Evolutionary conservation across 768 basidiomycete genomes (phyloP), one percentile per base, ranked within the genome.

Genomic region (Leccinum pellstonianum): DNA sequence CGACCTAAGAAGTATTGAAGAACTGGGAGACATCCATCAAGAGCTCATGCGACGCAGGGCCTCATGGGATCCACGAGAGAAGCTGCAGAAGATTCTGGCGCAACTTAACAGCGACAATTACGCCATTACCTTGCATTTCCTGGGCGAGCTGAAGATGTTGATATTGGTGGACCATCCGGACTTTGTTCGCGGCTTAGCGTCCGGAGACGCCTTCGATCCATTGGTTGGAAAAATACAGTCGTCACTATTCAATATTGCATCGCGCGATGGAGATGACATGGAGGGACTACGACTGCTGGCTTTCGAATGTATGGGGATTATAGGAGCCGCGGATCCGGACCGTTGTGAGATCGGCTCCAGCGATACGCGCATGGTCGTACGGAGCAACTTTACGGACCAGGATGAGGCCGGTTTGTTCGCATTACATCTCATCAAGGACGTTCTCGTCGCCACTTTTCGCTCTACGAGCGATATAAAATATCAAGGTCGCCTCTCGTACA

Each of bases 241-340:
- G 2, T 79, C 82, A 3, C 75, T 98, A 3, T 81, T 95, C 55
- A 71, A 79, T 15, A 85, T 87, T 0, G 88, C 90, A 0, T 85
- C 85, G 55, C 83, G 92, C 9, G 94, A 96, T 62, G 87, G 86
- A 1, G 92, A 95, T 52, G 85, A 82, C 6, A 80, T 81, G 5
- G 89, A 95, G 49, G 68, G 79, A 1, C 68, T 94, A 9, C 86
- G 86, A 17, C 76, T 84, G 47, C 73, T 91, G 19, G 89, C 93
- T 1, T 95, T 88, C 68, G 92, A 97, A 68, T 97, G 93, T 69
- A 85, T 98, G 57, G 94, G 95, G 2, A 83, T 92, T 21, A 76
- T 98, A 12, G 97, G 97, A 6, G 97, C 97, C 2, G 81, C 95
- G 17, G 97, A 99, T 73, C 96, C 96, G 1, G 96, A 98, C 77